Evolutionary conservation across 352 stramenopile genomes (phyloP).

Genomic region (Plasmopara muralis): DNA sequence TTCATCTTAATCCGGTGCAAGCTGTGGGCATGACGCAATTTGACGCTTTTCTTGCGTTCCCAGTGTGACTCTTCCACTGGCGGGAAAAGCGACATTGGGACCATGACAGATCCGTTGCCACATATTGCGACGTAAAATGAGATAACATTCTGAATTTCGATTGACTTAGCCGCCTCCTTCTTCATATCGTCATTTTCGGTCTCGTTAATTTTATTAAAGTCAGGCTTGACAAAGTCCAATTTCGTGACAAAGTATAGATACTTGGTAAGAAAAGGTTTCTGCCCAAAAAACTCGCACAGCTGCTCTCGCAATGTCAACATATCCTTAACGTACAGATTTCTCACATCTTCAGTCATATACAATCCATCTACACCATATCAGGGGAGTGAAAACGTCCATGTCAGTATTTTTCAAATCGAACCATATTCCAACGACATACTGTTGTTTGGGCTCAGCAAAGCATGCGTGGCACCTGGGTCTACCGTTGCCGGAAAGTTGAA

Average conservation of each 20-base stretch:
- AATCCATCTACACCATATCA: slow-evolving; percentile 31
- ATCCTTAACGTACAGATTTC: slow-evolving; percentile 60
- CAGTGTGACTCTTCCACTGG: slow-evolving; percentile 74
- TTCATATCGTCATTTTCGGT: slow-evolving; percentile 30
- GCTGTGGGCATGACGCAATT: slow-evolving; percentile 75
- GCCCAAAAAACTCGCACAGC: slow-evolving; percentile 72
- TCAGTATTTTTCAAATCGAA: neutral
- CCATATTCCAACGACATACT: slow-evolving; percentile 27
- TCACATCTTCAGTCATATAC: slow-evolving; percentile 60
- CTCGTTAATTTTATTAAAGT: slow-evolving; percentile 36
- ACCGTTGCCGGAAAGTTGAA: slow-evolving; percentile 58
- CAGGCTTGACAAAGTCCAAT: slow-evolving; percentile 68
- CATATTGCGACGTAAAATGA: slow-evolving; percentile 83
- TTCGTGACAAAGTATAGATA: slow-evolving; percentile 83
- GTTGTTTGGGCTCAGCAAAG: slow-evolving; percentile 48
- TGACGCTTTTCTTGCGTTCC: slow-evolving; percentile 81
- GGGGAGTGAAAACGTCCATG: neutral
- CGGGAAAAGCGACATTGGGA: slow-evolving; percentile 80
- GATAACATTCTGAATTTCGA: slow-evolving; percentile 53
- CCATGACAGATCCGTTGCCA: slow-evolving; percentile 80
- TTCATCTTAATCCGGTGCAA: slow-evolving; percentile 67
- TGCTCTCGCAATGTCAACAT: slow-evolving; percentile 58
- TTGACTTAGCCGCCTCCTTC: slow-evolving; percentile 9
- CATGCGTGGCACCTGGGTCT: slow-evolving; percentile 51
- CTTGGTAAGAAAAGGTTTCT: slow-evolving; percentile 77